Conservation (phyloP, 768 basidiomycete genomes). For the Boletus rex-veris region DNA sequence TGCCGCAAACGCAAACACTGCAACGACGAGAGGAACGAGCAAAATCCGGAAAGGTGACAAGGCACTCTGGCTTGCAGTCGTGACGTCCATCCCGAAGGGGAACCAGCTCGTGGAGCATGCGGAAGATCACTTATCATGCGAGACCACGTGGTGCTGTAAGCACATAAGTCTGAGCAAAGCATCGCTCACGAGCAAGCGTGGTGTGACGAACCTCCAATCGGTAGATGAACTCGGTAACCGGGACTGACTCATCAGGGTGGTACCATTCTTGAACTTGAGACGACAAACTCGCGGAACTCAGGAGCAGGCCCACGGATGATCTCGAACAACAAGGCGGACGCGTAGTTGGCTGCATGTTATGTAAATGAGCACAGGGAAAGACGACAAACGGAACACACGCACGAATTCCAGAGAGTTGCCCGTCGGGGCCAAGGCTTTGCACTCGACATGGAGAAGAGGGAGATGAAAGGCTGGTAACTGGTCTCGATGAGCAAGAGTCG, state of each 20-base stretch:
- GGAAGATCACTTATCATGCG: conserved; percentile 38
- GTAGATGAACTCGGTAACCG: conserved; percentile 81
- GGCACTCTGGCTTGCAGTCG: background rate
- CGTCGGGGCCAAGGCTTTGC: conserved; percentile 46
- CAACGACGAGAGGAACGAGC: conserved; percentile 12
- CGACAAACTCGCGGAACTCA: conserved; percentile 77
- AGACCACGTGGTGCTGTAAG: conserved; percentile 35
- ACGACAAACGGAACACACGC: conserved; percentile 29
- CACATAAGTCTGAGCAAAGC: background rate
- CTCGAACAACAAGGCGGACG: conserved; percentile 71
- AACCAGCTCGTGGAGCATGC: conserved; percentile 35
- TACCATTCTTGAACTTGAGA: conserved; percentile 82
- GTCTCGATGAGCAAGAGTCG: conserved; percentile 73
- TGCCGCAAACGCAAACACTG: conserved; percentile 6
- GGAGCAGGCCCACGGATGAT: conserved; percentile 74
- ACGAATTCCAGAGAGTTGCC: conserved; percentile 63
- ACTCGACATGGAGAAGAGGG: conserved; percentile 77
- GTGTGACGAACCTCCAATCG: too few relatives aligned
- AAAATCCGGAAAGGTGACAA: background rate
- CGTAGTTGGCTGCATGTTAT: conserved; percentile 54
- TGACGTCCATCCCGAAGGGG: conserved; percentile 14
- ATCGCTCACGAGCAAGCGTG: too few relatives aligned
- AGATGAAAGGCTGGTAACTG: conserved; percentile 86
- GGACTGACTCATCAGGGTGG: conserved; percentile 66
- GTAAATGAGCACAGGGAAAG: background rate